A percentile compares a stretch with the other conserved stretches of the same genome.
These are phyloP conservation scores for Oryza coarctata DNA, from an alignment of 176 grass and related monocot species.

Conservation along the genomic window DNA sequence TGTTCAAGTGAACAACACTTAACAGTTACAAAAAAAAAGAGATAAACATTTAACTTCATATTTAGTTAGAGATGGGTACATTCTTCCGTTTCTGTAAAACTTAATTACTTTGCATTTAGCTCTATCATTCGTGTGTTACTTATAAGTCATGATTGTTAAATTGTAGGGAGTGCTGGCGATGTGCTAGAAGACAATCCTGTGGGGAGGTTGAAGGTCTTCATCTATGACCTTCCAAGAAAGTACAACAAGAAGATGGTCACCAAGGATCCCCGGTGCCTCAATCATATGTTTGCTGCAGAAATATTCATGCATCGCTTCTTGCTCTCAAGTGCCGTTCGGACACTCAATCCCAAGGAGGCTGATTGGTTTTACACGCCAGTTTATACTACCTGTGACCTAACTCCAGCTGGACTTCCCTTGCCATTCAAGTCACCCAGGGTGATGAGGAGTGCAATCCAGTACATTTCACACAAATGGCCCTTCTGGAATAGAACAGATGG, in stretches of 20 bases:
- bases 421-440: conserved; percentile 91
- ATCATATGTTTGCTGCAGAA: conserved; percentile 95
- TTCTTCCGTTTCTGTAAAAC: background rate
- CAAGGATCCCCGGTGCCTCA: conserved; percentile 90
- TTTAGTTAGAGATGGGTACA: background rate
- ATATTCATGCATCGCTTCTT: conserved; percentile 98
- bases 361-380: conserved; percentile 97
- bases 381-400: conserved; percentile 88
- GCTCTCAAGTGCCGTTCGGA: conserved; percentile 82
- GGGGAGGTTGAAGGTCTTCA: conserved; percentile 85
- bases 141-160: conserved; percentile 4
- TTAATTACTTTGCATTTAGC: background rate
- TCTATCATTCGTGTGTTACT: background rate
- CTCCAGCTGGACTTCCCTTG: conserved; percentile 74
- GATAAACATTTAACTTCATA: conserved; percentile 1
- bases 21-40: background rate
- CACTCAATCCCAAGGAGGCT: conserved; percentile 86
- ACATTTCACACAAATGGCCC: conserved; percentile 79
- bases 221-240: conserved; percentile 92
- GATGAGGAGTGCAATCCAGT: conserved; percentile 89
- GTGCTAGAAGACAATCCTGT: conserved; percentile 96
- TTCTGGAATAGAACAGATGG: conserved; percentile 92
- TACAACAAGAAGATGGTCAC: conserved; percentile 95
- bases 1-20: conserved; percentile 4
- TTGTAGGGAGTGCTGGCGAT: conserved; percentile 89